Evolutionary conservation across 2,329 filamentous ascomycete species (phyloP).

Genomic region (Diplodia sapinea): DNA sequence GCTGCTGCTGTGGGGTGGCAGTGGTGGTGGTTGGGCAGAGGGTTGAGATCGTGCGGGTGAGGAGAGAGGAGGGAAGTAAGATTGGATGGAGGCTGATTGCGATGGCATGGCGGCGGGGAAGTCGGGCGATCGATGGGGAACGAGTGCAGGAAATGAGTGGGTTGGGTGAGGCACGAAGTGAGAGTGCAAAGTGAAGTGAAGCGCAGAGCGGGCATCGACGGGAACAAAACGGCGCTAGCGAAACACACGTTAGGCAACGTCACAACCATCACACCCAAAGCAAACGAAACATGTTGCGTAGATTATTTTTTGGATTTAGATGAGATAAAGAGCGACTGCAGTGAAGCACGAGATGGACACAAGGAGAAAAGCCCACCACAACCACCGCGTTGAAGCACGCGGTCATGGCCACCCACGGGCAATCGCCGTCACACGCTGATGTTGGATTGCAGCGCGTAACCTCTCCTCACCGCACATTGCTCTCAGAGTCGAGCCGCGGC

Average conservation of each 20-base stretch:
- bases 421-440: constrained; percentile 13
- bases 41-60: not conserved
- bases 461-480: not conserved
- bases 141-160: too few relatives aligned
- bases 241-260: not conserved
- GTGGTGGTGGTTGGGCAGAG: not conserved
- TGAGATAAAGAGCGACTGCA: constrained; percentile 1
- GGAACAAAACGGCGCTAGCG: not conserved
- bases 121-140: not conserved
- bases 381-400: constrained; percentile 25
- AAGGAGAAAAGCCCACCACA: constrained; percentile 3
- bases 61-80: constrained; percentile 46
- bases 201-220: not conserved
- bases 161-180: not conserved
- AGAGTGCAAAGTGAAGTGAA: not conserved
- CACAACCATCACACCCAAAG: constrained; percentile 2
- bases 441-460: constrained; percentile 23
- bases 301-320: constrained; percentile 1
- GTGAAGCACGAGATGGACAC: constrained; percentile 3
- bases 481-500: not conserved
- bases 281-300: not conserved
- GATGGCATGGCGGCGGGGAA: constrained; percentile 41
- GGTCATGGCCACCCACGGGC: not conserved
- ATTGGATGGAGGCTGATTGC: constrained; percentile 50
- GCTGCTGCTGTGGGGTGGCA: not conserved